Percentiles rank a stretch among this genome's conserved stretches.
Evolutionary conservation across 2,329 filamentous ascomycete species (phyloP).

Genomic region (Ustulina deusta): DNA sequence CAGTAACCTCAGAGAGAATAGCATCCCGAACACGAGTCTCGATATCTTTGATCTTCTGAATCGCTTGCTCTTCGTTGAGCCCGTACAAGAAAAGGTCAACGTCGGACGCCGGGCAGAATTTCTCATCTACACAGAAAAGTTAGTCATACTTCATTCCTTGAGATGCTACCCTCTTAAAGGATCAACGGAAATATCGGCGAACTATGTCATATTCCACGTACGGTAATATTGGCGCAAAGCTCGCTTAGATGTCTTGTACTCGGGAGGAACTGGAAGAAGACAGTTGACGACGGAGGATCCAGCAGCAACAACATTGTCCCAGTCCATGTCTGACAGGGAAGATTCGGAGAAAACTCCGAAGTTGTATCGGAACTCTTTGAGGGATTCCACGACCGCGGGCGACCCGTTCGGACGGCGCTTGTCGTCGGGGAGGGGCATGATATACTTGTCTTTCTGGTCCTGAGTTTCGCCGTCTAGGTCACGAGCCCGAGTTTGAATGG

Average conservation of each 20-base stretch:
- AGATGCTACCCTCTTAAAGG: not conserved
- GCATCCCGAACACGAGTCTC: slow-evolving; percentile 80
- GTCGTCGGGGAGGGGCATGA: slow-evolving; percentile 74
- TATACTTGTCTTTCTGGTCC: slow-evolving; percentile 72
- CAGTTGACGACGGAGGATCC: slow-evolving; percentile 86
- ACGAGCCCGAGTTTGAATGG: slow-evolving; percentile 73
- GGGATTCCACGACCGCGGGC: slow-evolving; percentile 73
- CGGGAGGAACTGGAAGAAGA: slow-evolving; percentile 75
- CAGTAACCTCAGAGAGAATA: slow-evolving; percentile 84
- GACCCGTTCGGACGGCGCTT: slow-evolving; percentile 72
- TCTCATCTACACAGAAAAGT: slow-evolving; percentile 39
- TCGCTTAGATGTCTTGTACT: slow-evolving; percentile 72
- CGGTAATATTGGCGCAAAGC: slow-evolving; percentile 81
- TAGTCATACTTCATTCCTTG: slow-evolving; percentile 14
- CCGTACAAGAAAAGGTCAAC: slow-evolving; percentile 89
- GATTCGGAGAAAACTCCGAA: slow-evolving; percentile 87
- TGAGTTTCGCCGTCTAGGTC: slow-evolving; percentile 67
- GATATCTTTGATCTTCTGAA: slow-evolving; percentile 87
- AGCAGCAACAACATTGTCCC: slow-evolving; percentile 84
- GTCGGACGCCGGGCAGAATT: slow-evolving; percentile 76
- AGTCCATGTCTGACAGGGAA: slow-evolving; percentile 79
- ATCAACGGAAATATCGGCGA: not conserved
- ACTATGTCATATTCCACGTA: slow-evolving; percentile 60
- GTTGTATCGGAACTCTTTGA: slow-evolving; percentile 81
- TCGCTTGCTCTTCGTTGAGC: slow-evolving; percentile 78